Evolutionary conservation across 352 stramenopile species (phyloP).

Genomic region (Pythium coloratum): DNA sequence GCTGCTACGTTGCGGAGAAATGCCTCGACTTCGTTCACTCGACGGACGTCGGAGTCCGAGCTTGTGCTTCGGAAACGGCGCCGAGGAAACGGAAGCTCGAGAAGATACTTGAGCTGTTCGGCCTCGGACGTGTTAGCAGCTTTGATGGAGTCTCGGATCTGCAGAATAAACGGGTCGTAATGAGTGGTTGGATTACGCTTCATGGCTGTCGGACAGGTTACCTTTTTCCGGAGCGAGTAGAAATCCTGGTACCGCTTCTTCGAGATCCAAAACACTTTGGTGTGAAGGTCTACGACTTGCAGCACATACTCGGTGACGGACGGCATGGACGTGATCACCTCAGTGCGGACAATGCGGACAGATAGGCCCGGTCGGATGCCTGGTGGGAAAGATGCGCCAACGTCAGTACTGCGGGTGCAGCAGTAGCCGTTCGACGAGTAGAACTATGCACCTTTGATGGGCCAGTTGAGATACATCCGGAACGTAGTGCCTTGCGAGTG

Average conservation of each 20-base stretch:
- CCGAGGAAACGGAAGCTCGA: constrained; percentile 72
- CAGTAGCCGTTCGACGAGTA: not conserved
- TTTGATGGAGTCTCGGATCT: constrained; percentile 50
- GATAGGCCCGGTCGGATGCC: constrained; percentile 70
- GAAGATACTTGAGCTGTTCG: constrained; percentile 69
- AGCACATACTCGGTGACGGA: constrained; percentile 73
- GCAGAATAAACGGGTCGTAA: not conserved
- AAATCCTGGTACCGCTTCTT: constrained; percentile 83
- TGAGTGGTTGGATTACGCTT: not conserved
- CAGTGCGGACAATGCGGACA: constrained; percentile 64
- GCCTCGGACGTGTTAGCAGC: constrained; percentile 38
- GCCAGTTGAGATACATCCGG: constrained; percentile 55
- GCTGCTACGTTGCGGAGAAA: constrained; percentile 75
- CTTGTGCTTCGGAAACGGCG: constrained; percentile 55
- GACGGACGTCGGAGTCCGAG: constrained; percentile 42
- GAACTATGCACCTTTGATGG: constrained; percentile 3
- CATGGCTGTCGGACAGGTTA: constrained; percentile 20
- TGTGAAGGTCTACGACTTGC: constrained; percentile 76
- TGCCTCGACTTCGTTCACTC: constrained; percentile 63
- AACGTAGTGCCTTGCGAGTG: constrained; percentile 46
- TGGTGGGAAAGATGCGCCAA: not conserved
- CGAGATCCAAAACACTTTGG: constrained; percentile 80
- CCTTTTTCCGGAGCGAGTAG: constrained; percentile 65
- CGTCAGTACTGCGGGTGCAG: not conserved
- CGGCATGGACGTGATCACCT: constrained; percentile 54